Conservation (phyloP, 371 early-diverging fungal genomes). For the Rhizomucor pusillus region DNA sequence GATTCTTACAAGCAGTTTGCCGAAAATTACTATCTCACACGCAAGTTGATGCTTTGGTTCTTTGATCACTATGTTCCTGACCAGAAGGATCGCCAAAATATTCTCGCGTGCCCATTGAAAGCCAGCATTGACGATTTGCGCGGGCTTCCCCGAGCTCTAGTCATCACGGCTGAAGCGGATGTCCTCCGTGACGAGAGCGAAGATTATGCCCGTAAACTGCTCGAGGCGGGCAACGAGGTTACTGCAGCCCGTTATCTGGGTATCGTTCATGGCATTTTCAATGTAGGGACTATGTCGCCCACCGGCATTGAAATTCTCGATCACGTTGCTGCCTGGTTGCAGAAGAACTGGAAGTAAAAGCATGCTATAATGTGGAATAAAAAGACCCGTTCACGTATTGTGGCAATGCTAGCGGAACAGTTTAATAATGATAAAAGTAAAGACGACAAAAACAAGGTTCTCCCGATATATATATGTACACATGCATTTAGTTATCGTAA, state of each 20-base stretch:
- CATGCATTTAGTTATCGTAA: too few species aligned
- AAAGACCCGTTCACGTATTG: too few species aligned
- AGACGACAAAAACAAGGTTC: too few species aligned
- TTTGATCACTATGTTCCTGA: constrained; percentile 18
- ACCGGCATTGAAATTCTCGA: not conserved
- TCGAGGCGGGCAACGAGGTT: constrained; percentile 23
- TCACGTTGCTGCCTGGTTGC: not conserved
- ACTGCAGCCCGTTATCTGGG: constrained; percentile 17
- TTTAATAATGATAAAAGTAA: too few species aligned
- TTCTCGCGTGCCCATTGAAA: constrained; percentile 12
- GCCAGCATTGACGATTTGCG: constrained; percentile 20
- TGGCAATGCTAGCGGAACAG: too few species aligned
- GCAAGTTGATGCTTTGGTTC: constrained; percentile 12
- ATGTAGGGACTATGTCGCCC: not conserved
- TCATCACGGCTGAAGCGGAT: constrained; percentile 33
- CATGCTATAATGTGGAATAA: too few species aligned
- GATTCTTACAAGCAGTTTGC: constrained; percentile 17
- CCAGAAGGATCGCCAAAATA: not conserved
- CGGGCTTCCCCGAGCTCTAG: constrained; percentile 29
- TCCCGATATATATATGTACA: too few species aligned
- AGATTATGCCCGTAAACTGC: constrained; percentile 18
- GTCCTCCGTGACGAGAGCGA: constrained; percentile 35
- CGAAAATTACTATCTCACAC: constrained; percentile 11
- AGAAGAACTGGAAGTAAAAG: not conserved
- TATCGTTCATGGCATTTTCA: constrained; percentile 7